phyloP scores from a whole-genome alignment of 352 stramenopile genomes.

The Phytophthora colocasiae region DNA sequence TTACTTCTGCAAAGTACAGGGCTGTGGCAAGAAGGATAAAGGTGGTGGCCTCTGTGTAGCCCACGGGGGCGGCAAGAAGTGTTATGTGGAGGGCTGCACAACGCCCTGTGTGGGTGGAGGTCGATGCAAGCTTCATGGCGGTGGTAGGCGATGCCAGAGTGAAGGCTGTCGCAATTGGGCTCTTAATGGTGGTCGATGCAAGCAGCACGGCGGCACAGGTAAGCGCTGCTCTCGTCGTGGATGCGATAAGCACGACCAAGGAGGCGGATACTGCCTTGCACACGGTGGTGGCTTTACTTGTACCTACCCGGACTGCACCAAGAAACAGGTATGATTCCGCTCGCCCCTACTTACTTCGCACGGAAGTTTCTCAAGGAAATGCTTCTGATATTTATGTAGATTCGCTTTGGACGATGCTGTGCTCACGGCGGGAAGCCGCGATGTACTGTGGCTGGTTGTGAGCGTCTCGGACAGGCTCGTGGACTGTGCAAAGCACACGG shows the following conservation, averaged over 20 bases:
- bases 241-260: constrained; percentile 85
- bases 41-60: constrained; percentile 79
- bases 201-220: constrained; percentile 74
- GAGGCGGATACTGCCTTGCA: constrained; percentile 74
- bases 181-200: constrained; percentile 73
- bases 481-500: constrained; percentile 86
- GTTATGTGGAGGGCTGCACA: constrained; percentile 69
- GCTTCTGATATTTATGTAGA: constrained; percentile 29
- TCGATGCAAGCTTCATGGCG: constrained; percentile 72
- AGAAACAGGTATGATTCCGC: constrained; percentile 71
- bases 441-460: constrained; percentile 71
- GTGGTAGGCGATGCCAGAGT: constrained; percentile 60
- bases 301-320: constrained; percentile 69
- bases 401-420: constrained; percentile 77
- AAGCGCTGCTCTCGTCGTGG: constrained; percentile 69
- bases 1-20: constrained; percentile 80
- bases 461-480: constrained; percentile 66
- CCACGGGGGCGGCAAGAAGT: constrained; percentile 87
- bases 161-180: constrained; percentile 67
- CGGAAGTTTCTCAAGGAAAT: constrained; percentile 10
- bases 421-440: constrained; percentile 78
- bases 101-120: constrained; percentile 79
- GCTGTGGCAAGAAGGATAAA: constrained; percentile 87
- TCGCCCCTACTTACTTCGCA: not conserved
- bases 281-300: constrained; percentile 81